These are phyloP conservation scores for Ogataea paraovalis DNA, from an alignment of 805 yeast genomes.

Conservation along the genomic window DNA sequence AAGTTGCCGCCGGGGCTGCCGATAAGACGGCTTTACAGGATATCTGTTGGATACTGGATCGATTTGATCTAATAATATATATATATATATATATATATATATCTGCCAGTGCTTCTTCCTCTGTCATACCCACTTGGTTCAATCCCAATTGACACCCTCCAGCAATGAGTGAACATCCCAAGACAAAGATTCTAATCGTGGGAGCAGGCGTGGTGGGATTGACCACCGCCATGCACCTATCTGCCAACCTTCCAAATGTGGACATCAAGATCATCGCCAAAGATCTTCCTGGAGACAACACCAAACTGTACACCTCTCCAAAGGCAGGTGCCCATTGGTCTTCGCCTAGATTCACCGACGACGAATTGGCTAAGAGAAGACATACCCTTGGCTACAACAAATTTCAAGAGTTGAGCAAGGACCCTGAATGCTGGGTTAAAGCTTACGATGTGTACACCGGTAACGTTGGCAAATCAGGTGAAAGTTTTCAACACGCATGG, in stretches of 20 bases:
- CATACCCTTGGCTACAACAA: conserved; percentile 35
- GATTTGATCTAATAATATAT: background rate
- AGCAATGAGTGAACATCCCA: background rate
- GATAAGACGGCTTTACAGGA: no score
- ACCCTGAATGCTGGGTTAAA: conserved; percentile 34
- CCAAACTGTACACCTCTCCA: conserved; percentile 52
- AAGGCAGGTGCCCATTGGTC: conserved; percentile 72
- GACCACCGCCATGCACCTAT: conserved; percentile 40
- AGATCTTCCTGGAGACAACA: conserved; percentile 55
- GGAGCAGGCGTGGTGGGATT: conserved; percentile 18
- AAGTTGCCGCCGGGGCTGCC: no score
- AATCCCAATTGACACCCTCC: no score
- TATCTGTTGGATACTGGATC: no score
- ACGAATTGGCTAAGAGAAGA: conserved; percentile 19
- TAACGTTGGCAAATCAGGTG: background rate
- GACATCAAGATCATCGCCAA: conserved; percentile 39
- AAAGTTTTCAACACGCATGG: conserved; percentile 41
- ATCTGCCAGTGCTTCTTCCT: background rate
- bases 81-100: background rate
- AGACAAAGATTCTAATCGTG: conserved; percentile 14
- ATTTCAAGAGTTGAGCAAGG: conserved; percentile 32
- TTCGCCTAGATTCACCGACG: conserved; percentile 31
- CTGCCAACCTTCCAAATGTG: conserved; percentile 26
- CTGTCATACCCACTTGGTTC: no score
- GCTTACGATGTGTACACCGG: conserved; percentile 25